These are phyloP conservation scores for Leucogyrophana mollusca DNA, from an alignment of 768 basidiomycete species.

Conservation along the genomic window DNA sequence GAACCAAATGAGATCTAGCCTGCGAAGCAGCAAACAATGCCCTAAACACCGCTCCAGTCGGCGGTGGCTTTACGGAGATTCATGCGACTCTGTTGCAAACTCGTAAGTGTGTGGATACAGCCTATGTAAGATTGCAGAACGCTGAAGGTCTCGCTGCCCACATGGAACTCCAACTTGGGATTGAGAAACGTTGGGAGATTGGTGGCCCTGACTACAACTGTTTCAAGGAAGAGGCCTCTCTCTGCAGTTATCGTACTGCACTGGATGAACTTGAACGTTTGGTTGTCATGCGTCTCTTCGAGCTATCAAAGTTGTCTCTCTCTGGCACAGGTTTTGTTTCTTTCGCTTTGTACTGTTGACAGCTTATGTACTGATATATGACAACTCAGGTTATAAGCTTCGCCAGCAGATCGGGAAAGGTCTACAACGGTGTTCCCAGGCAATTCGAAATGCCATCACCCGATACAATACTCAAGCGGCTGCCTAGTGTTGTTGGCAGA, in stretches of 20 bases:
- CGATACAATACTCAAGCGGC: constrained; percentile 24
- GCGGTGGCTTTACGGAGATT: background rate
- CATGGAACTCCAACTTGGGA: background rate
- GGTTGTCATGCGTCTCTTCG: constrained; percentile 27
- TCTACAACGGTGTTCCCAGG: constrained; percentile 19
- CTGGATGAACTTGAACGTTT: constrained; percentile 27
- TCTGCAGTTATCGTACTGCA: constrained; percentile 16
- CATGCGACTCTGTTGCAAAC: background rate
- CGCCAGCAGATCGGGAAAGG: constrained; percentile 31
- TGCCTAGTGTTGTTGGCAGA: constrained; percentile 12
- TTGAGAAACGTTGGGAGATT: constrained; percentile 4
- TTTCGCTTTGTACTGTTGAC: background rate
- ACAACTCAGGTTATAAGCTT: constrained; percentile 26
- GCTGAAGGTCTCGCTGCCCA: background rate
- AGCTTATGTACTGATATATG: background rate
- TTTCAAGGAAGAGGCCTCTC: background rate
- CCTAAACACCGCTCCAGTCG: background rate
- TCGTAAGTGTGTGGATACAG: background rate
- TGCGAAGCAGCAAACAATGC: background rate
- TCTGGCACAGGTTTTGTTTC: constrained; percentile 16
- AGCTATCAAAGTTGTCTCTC: constrained; percentile 25
- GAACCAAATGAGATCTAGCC: background rate
- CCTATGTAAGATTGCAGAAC: constrained; percentile 3
- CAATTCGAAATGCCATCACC: constrained; percentile 24
- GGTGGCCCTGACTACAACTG: background rate